Base-by-base conservation (phyloP, 148 eudicot species). In the Dysphania ambrosioides region DNA sequence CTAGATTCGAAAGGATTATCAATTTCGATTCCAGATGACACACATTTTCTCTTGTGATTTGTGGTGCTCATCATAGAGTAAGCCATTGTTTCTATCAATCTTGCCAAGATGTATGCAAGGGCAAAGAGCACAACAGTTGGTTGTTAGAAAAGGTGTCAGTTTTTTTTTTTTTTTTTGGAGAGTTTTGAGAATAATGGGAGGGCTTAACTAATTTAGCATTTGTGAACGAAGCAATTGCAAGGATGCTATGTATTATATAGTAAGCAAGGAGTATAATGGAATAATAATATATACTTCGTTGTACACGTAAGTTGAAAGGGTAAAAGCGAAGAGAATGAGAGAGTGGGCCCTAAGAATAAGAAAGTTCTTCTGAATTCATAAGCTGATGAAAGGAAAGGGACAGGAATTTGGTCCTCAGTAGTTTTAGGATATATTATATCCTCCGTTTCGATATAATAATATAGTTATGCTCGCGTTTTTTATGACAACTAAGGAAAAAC, bases 51-150 rank as follows among this genome's bases (percentile, higher is more conserved):
- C 80, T 34, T 76, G 59, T 60, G 29, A 61, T 83, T 83, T 76
- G 83, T 83, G 57, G 83, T 68, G 70, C 75, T 79, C 78, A 79
- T 79, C 78, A 79, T 59, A 47, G 79, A 78, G n/a, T 66, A 76
- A 6, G 80, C 82, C 79, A 78, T 81, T n/a, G n/a, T n/a, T 18
- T 73, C n/a, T 57, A 6, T 42, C 27, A 36, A 63, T 42, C 9
- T 8, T 41, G 12, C 12, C 47, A 3, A 41, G 9, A 10, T n/a
- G n/a, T n/a, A n/a, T n/a, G n/a, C n/a, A n/a, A n/a, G n/a, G n/a
- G n/a, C n/a, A n/a, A n/a, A n/a, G n/a, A n/a, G n/a, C n/a, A n/a
- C n/a, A n/a, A n/a, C n/a, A n/a, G n/a, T n/a, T n/a, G n/a, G n/a
- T n/a, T n/a, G n/a, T n/a, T n/a, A n/a, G n/a, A n/a, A n/a, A n/a